Evolutionary conservation across 2,329 filamentous ascomycete species (phyloP), one percentile per base, ranked within the genome.

Genomic region (Podosphaera fusca): DNA sequence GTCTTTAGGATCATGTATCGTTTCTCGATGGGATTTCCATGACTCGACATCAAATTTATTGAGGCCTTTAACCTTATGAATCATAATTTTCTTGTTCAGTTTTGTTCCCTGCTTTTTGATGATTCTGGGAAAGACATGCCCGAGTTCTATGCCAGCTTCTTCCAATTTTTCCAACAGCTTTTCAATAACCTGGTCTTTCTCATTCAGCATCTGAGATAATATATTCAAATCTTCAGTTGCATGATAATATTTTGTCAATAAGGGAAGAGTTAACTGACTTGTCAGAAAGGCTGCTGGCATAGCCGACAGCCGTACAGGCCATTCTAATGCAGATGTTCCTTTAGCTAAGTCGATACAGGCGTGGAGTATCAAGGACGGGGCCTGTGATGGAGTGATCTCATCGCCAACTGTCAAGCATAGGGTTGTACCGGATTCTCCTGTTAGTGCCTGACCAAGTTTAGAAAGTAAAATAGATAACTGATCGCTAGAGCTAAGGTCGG

Each of bases 381-480:
- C 29, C 8, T 70, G 70, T 69, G 33, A 69, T 14, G 66, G 63
- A 47, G 69, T 70, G 9, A 70, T 64, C 50, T 5, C 35, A 38
- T 38, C 35, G 10, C 5, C 35, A 38, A 81, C 64, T 12, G 66
- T 69, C 56, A 81, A 55, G 63, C 58, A 68, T 68, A 58, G 61
- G 72, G 76, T 60, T 69, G 69, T 59, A 66, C 65, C 60, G 75
- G 73, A 42, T 70, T 71, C 29, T 66, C 65, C 42, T 70, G 69
- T 29, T 64, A 77, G 58, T 61, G 71, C 70, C 72, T 75, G 64
- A 54, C 71, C 68, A 21, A 90, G 71, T 63, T 83, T 81, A 30
- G 77, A 73, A 12, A 89, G 70, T 55, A 90, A 79, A 55, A 81
- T 80, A 33, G 70, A 66, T 69, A 86, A 78, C 64, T 90, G 85